Percentiles rank a stretch among this genome's conserved stretches.
These are phyloP conservation scores for Secale cereale DNA, from an alignment of 176 grass and related monocot genomes.

Conservation along the genomic window DNA sequence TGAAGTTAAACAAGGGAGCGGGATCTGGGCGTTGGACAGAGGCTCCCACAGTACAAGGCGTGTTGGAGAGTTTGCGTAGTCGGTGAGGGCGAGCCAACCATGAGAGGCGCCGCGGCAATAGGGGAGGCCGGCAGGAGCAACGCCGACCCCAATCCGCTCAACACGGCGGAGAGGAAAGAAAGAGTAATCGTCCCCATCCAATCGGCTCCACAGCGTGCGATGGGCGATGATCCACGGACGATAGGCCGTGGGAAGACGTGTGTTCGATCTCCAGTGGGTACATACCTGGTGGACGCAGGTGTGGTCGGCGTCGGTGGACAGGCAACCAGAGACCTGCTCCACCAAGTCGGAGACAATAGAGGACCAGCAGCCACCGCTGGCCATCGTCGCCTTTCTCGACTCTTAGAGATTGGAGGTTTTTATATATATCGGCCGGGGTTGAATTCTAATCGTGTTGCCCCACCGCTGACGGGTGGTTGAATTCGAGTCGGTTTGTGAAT, in stretches of 20 bases:
- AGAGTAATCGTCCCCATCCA: neutral
- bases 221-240: neutral
- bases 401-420: too few species aligned
- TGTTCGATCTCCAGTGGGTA: neutral
- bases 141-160: neutral
- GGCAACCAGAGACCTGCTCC: neutral
- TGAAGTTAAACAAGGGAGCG: neutral
- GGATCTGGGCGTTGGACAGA: neutral
- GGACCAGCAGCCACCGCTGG: neutral
- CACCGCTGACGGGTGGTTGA: too few species aligned
- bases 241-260: neutral
- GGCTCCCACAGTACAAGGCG: conserved; percentile 6
- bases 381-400: neutral
- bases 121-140: neutral
- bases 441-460: too few species aligned
- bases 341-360: conserved; percentile 1
- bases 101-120: neutral
- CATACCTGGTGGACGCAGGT: conserved; percentile 16
- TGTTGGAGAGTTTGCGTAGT: neutral
- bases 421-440: too few species aligned
- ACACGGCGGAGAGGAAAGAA: neutral
- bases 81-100: neutral
- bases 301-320: conserved; percentile 9
- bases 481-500: too few species aligned
- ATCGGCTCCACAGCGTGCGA: neutral